Percentiles rank a stretch among this genome's conserved stretches.
phyloP scores from a whole-genome alignment of 768 basidiomycete genomes.

The Pleurotus salmoneostramineus region DNA sequence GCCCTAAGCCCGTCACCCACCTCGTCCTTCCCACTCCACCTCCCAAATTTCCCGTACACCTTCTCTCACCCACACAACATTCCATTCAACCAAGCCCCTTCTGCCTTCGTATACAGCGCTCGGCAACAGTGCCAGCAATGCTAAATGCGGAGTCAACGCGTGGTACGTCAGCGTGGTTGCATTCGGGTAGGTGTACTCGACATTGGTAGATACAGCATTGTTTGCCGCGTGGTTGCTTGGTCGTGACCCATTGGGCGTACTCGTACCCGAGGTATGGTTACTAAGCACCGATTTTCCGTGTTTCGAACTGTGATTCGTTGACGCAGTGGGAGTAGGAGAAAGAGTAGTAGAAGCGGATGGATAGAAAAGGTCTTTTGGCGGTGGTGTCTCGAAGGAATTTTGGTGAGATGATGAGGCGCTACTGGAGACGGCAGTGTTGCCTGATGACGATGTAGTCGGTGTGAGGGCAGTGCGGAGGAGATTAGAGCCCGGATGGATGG shows the following conservation, averaged over 20 bases:
- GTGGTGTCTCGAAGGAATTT: slow-evolving; percentile 8
- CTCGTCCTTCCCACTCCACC: slow-evolving; percentile 59
- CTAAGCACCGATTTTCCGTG: slow-evolving; percentile 20
- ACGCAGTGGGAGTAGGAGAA: slow-evolving; percentile 4
- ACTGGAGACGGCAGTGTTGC: slow-evolving; percentile 10
- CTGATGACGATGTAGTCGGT: slow-evolving; percentile 14
- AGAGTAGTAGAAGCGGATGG: slow-evolving; percentile 61
- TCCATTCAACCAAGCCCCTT: slow-evolving; percentile 79
- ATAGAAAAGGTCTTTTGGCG: slow-evolving; percentile 51
- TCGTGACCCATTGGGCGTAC: slow-evolving; percentile 12
- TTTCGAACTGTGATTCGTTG: slow-evolving; percentile 14
- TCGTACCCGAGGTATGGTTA: slow-evolving; percentile 9
- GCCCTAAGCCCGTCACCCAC: slow-evolving; percentile 17
- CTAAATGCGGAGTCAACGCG: slow-evolving; percentile 68
- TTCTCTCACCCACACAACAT: slow-evolving; percentile 80
- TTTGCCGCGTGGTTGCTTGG: neutral
- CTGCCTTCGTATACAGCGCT: slow-evolving; percentile 69
- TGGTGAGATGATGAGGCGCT: slow-evolving; percentile 9
- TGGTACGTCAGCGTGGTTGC: slow-evolving; percentile 82
- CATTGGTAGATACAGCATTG: neutral
- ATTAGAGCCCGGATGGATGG: neutral
- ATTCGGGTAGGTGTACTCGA: slow-evolving; percentile 9
- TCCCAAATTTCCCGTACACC: slow-evolving; percentile 81
- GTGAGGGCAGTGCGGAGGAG: slow-evolving; percentile 6
- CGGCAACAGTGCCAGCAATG: slow-evolving; percentile 69